Percentiles rank a stretch among this genome's conserved stretches.
These are phyloP conservation scores for Sordariomycetes sp. DNA, from an alignment of 2,329 filamentous ascomycete species.

Conservation along the genomic window DNA sequence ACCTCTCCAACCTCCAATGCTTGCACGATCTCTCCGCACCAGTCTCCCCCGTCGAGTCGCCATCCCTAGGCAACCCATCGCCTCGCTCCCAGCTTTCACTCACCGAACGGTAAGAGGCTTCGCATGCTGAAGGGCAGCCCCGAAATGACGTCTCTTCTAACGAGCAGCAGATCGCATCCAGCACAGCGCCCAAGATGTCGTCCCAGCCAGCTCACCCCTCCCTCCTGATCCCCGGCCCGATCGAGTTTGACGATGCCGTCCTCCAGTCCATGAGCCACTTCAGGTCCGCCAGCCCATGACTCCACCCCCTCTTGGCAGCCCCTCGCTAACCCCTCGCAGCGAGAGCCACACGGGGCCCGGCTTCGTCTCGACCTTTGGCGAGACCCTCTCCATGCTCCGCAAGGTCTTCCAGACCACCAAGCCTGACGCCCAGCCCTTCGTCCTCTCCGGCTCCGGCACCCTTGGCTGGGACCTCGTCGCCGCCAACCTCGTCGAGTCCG, in stretches of 20 bases:
- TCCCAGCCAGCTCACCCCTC: conserved; percentile 51
- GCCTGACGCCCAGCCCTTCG: conserved; percentile 73
- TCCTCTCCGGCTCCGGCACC: conserved; percentile 89
- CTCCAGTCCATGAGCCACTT: conserved; percentile 91
- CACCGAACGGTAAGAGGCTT: not conserved
- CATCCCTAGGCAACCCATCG: not conserved
- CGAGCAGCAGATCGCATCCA: not conserved
- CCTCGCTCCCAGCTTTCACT: not conserved
- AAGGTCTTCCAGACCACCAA: conserved; percentile 89
- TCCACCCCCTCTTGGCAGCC: not conserved
- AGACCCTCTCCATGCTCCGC: conserved; percentile 75
- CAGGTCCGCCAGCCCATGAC: conserved; percentile 41
- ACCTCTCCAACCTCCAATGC: conserved; percentile 1
- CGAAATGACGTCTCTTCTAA: not conserved
- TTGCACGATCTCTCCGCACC: not conserved
- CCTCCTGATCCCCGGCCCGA: conserved; percentile 90
- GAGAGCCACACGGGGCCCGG: conserved; percentile 86
- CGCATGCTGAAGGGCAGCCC: not conserved
- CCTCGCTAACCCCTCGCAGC: conserved; percentile 29
- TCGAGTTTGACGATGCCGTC: conserved; percentile 97
- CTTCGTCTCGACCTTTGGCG: conserved; percentile 85
- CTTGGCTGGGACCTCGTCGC: conserved; percentile 94
- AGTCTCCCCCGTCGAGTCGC: not conserved
- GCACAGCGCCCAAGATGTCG: conserved; percentile 32
- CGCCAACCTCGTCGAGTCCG: conserved; percentile 81